Percentiles rank a stretch among this genome's conserved stretches.
Evolutionary conservation across 73 alveolate species (phyloP).

Genomic region (Tetrahymena malaccensis): DNA sequence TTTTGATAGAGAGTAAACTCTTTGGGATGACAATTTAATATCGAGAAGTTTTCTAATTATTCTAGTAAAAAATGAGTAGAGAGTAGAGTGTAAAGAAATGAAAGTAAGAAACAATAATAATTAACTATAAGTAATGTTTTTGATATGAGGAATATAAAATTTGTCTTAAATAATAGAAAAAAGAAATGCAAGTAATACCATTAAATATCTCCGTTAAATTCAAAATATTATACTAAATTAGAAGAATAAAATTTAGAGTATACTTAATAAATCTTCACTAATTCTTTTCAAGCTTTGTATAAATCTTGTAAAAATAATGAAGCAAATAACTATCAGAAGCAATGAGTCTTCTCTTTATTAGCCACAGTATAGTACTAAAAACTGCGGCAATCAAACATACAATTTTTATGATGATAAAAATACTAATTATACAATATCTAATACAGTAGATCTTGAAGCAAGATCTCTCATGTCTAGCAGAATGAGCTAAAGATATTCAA

Average conservation of each 20-base stretch:
- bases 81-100: no score
- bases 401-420: neutral
- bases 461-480: neutral
- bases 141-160: neutral
- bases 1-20: no score
- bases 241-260: neutral
- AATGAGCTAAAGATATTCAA: neutral
- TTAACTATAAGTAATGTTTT: no score
- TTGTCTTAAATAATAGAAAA: neutral
- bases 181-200: neutral
- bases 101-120: no score
- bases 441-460: neutral
- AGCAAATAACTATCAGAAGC: neutral
- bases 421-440: neutral
- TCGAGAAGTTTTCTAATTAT: no score
- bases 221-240: neutral
- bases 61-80: no score
- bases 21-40: no score
- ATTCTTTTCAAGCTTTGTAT: neutral
- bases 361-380: neutral
- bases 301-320: neutral
- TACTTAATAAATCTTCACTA: neutral
- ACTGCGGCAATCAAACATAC: neutral
- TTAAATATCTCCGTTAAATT: neutral
- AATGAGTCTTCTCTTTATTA: neutral